Conservation (phyloP, 768 basidiomycete genomes). For the Boletellus ananiceps region DNA sequence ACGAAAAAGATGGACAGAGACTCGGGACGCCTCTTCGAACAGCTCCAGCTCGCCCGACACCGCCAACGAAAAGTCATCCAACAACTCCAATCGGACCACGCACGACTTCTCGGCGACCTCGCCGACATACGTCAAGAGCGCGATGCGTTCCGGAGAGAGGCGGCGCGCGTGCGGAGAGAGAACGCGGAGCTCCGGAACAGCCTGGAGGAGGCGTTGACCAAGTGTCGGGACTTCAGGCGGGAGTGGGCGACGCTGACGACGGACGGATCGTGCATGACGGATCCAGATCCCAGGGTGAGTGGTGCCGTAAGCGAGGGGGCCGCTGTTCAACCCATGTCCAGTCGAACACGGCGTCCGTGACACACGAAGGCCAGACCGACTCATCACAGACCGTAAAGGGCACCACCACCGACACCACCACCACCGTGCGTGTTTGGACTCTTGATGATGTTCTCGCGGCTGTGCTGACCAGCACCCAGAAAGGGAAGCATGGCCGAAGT, state of each 20-base stretch:
- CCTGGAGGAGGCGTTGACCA: conserved; percentile 17
- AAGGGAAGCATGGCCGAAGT: neutral
- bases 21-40: conserved; percentile 19
- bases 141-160: conserved; percentile 22
- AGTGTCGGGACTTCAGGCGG: conserved; percentile 22
- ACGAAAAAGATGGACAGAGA: conserved; percentile 2
- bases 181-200: conserved; percentile 19
- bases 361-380: conserved; percentile 3
- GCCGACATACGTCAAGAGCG: conserved; percentile 26
- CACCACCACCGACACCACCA: neutral
- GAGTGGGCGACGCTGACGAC: conserved; percentile 11
- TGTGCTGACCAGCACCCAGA: conserved; percentile 11
- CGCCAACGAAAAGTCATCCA: conserved; percentile 25
- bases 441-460: neutral
- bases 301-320: neutral
- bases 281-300: conserved; percentile 8
- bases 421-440: neutral
- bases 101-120: conserved; percentile 22
- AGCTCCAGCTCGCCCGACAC: conserved; percentile 21
- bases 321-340: neutral
- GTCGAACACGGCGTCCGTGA: neutral
- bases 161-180: conserved; percentile 17
- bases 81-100: conserved; percentile 25
- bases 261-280: neutral
- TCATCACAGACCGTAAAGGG: neutral